A percentile compares a stretch with the other conserved stretches of the same genome.
Conservation (phyloP, 371 early-diverging fungal species). For the Chytridiales sp. region DNA sequence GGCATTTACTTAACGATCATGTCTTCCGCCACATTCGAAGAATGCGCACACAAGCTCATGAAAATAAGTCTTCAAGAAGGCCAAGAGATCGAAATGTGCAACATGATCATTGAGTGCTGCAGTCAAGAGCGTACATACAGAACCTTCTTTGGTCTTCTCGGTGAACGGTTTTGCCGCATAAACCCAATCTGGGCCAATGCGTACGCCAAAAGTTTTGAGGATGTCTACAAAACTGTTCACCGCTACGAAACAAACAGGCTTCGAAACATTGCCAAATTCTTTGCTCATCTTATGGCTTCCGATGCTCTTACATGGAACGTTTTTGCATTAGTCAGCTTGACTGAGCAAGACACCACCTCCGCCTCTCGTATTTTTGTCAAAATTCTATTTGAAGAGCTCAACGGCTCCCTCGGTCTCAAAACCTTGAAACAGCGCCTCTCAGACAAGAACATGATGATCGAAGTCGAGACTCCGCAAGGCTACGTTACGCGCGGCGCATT, state of each 20-base stretch:
- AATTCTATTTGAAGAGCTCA: constrained; percentile 88
- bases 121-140: constrained; percentile 93
- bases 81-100: constrained; percentile 87
- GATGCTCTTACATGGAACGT: constrained; percentile 88
- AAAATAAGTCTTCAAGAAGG: constrained; percentile 78
- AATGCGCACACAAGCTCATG: constrained; percentile 93
- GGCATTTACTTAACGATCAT: constrained; percentile 94
- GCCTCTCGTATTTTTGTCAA: constrained; percentile 97
- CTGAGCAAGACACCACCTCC: constrained; percentile 91
- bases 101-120: constrained; percentile 97
- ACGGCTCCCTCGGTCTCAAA: constrained; percentile 80
- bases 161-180: constrained; percentile 91
- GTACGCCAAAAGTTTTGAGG: constrained; percentile 76
- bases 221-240: constrained; percentile 87
- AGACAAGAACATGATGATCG: constrained; percentile 43
- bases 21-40: constrained; percentile 94
- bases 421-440: constrained; percentile 74
- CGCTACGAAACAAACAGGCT: constrained; percentile 91
- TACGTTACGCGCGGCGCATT: constrained; percentile 51
- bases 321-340: constrained; percentile 74
- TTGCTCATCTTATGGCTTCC: constrained; percentile 84
- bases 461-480: constrained; percentile 35
- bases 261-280: constrained; percentile 89
- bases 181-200: constrained; percentile 76
- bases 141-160: constrained; percentile 89